These are phyloP conservation scores for Berberis vulgaris DNA, from an alignment of 164 flowering plant genomes.

Conservation along the genomic window DNA sequence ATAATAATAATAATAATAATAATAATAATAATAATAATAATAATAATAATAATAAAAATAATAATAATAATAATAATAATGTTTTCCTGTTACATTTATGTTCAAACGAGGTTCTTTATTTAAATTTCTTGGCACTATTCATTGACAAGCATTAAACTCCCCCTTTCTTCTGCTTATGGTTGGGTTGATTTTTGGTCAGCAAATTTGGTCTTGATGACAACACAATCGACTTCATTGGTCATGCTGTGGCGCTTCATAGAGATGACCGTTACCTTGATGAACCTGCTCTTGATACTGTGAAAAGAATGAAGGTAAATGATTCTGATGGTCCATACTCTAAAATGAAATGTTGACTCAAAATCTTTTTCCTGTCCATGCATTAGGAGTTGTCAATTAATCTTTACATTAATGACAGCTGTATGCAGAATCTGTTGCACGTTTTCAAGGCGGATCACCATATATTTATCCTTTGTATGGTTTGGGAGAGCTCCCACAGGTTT, in stretches of 20 bases:
- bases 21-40: no score
- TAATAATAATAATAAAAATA: no score
- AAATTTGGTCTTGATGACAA: conserved; percentile 94
- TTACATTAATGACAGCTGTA: conserved; percentile 42
- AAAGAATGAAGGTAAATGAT: conserved; percentile 74
- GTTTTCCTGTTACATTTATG: no score
- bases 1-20: no score
- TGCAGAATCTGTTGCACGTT: conserved; percentile 89
- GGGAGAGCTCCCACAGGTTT: conserved; percentile 96
- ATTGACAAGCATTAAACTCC: no score
- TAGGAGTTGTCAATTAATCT: no score
- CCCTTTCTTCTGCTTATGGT: no score
- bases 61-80: no score
- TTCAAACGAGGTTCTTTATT: no score
- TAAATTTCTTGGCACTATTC: no score
- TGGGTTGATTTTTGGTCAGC: conserved; percentile 23
- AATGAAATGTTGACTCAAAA: not conserved
- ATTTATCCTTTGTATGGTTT: conserved; percentile 91
- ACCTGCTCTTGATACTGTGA: conserved; percentile 87
- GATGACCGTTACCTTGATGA: conserved; percentile 73
- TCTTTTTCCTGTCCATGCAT: not conserved
- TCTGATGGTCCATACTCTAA: not conserved
- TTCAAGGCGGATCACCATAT: conserved; percentile 97
- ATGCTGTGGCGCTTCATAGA: conserved; percentile 84
- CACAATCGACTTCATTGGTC: conserved; percentile 83